Percentiles rank a stretch among this genome's conserved stretches.
phyloP scores from a whole-genome alignment of 2,329 filamentous ascomycete genomes.

The Graphium sp. region DNA sequence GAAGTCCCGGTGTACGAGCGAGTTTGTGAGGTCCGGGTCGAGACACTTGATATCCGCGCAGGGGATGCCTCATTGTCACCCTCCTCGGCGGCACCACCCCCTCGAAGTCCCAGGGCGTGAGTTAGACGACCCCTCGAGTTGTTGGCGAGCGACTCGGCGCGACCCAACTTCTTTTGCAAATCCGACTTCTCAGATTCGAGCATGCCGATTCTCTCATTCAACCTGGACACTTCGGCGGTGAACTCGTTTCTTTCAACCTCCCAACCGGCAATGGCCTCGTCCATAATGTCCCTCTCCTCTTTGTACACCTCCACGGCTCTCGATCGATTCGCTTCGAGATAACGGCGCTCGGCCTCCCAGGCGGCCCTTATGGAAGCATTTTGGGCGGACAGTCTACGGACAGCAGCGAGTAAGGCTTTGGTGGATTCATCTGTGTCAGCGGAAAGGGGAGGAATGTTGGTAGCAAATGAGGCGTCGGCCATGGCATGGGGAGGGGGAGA shows the following conservation, averaged over 20 bases:
- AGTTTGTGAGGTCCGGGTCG: no score
- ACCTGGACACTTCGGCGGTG: constrained; percentile 20
- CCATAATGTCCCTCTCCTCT: constrained; percentile 35
- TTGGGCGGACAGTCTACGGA: constrained; percentile 23
- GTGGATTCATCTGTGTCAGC: no score
- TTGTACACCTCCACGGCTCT: constrained; percentile 38
- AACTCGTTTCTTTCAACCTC: constrained; percentile 23
- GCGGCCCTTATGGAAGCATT: constrained; percentile 25
- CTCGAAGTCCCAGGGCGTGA: constrained; percentile 5
- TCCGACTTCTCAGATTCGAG: constrained; percentile 19
- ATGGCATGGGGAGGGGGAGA: no score
- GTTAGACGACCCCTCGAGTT: constrained; percentile 7
- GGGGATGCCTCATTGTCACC: no score
- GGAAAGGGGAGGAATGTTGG: no score
- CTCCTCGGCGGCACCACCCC: no score
- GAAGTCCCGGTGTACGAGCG: no score
- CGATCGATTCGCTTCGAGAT: constrained; percentile 34
- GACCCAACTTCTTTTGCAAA: constrained; percentile 11
- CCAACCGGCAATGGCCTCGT: constrained; percentile 30
- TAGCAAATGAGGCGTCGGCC: no score
- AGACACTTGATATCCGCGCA: no score
- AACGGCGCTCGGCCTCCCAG: constrained; percentile 35
- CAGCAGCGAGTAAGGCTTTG: no score
- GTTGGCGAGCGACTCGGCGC: constrained; percentile 8
- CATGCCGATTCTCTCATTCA: constrained; percentile 19